Evolutionary conservation across 1,284 basidiomycete genomes (phyloP), one percentile per base, ranked within the genome.

Genomic region (Macrocybe sp.): DNA sequence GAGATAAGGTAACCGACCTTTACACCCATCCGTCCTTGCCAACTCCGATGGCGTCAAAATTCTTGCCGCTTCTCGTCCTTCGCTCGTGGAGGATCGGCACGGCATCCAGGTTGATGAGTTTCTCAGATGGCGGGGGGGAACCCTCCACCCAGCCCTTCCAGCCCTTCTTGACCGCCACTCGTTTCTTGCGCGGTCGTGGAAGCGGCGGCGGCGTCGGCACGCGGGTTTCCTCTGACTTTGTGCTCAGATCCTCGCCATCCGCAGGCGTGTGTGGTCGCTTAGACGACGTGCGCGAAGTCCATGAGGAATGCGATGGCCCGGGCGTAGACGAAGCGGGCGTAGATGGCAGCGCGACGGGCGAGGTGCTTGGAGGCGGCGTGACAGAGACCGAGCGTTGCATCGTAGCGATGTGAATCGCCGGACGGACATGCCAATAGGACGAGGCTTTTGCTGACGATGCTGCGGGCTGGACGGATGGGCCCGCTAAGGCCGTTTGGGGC

Each of bases 121-220:
- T 90, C 58, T 82, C 81, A 16, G 83, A 88, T 6, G 89, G 87
- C 41, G 79, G 83, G 6, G 87, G 84, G 8, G 84, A 87, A 52
- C 84, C 85, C 68, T 88, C 87, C 12, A 89, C 83, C 87, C 87
- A 90, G 44, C 86, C 86, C 67, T 88, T 91, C 81, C 90, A 93
- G 36, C 86, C 89, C 61, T 86, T 87, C 61, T 75, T 81, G 33
- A 80, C 83, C 1, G 81, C 83, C 14, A 77, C 70, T 28, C 88
- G 79, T 72, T 83, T 86, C 71, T 73, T 89, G 50, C 81, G 78
- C 14, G 62, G 56, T 36, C 60, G 63, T 37, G 52, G 53, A 6
- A 66, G 52, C 7, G 60, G 56, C 4, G 65, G 57, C 29, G 61
- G 58, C 35, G 60, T 56, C 43, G 65, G 55, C 49, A 55, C 58